These are phyloP conservation scores for Suillus alpinus DNA, from an alignment of 768 basidiomycete species.

Conservation along the genomic window DNA sequence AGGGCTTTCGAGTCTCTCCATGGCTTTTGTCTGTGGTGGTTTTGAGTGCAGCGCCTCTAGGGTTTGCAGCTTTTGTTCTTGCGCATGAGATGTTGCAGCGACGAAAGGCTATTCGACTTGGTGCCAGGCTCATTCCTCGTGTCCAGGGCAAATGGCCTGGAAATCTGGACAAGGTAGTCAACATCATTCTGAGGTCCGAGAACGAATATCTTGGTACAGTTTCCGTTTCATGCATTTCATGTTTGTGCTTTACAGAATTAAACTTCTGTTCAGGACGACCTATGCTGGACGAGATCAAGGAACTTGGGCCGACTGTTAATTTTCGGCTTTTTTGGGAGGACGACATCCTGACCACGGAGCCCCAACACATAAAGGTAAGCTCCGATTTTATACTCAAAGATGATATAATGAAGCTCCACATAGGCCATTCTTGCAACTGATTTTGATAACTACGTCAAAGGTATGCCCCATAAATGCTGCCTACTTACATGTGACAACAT, in stretches of 20 bases:
- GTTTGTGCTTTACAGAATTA: background rate
- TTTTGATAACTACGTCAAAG: conserved; percentile 43
- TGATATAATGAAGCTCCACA: background rate
- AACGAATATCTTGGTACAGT: conserved; percentile 35
- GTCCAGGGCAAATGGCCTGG: conserved; percentile 31
- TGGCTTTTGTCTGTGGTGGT: conserved; percentile 6
- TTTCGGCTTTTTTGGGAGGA: conserved; percentile 49
- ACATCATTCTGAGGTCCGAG: conserved; percentile 16
- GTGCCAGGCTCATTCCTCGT: conserved; percentile 27
- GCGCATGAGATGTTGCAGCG: conserved; percentile 9
- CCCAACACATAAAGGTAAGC: conserved; percentile 43
- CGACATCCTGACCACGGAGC: conserved; percentile 45
- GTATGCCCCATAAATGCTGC: conserved; percentile 15
- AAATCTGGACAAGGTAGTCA: conserved; percentile 30
- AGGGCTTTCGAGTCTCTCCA: conserved; percentile 11
- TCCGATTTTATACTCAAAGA: background rate
- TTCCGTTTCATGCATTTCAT: background rate
- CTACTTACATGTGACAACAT: background rate
- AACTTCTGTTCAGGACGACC: conserved; percentile 16
- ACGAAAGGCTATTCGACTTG: conserved; percentile 17
- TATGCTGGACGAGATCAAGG: conserved; percentile 20
- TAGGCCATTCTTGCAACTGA: conserved; percentile 42
- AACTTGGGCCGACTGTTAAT: conserved; percentile 34
- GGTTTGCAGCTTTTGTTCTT: conserved; percentile 2
- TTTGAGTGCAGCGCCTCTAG: background rate